These are phyloP conservation scores for Flueggea neowawraea DNA, from an alignment of 441 rosid genomes.

Conservation along the genomic window DNA sequence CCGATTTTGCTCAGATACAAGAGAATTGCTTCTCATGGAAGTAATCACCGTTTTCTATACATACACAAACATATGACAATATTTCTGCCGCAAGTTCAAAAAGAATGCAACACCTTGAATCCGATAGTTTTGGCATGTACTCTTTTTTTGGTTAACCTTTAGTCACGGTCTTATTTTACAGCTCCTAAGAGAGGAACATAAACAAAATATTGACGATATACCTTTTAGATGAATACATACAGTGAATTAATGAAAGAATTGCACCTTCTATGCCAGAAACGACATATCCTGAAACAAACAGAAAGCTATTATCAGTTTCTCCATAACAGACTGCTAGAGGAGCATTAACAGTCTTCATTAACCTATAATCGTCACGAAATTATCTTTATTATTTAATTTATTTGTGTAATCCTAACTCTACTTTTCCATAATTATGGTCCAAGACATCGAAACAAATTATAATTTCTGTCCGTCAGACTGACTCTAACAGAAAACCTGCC, in stretches of 20 bases:
- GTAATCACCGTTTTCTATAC: slow-evolving; percentile 29
- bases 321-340: not conserved
- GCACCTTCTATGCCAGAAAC: slow-evolving; percentile 27
- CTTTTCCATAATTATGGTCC: too few relatives aligned
- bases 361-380: too few relatives aligned
- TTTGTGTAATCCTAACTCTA: too few relatives aligned
- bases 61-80: slow-evolving; percentile 13
- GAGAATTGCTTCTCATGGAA: slow-evolving; percentile 11
- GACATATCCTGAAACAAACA: slow-evolving; percentile 31
- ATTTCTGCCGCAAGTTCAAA: slow-evolving; percentile 27
- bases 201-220: slow-evolving; percentile 24
- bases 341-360: not conserved
- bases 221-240: slow-evolving; percentile 50
- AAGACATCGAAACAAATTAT: too few relatives aligned
- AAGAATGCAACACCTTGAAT: slow-evolving; percentile 27
- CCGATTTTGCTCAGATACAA: not conserved
- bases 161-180: slow-evolving; percentile 43
- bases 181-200: slow-evolving; percentile 23
- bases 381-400: too few relatives aligned
- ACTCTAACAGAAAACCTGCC: not conserved
- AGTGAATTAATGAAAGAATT: slow-evolving; percentile 58
- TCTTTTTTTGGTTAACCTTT: slow-evolving; percentile 16
- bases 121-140: slow-evolving; percentile 11
- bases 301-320: not conserved
- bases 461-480: too few relatives aligned